Base-by-base conservation (phyloP, 2,329 filamentous ascomycete species). In the Alternaria conjuncta region DNA sequence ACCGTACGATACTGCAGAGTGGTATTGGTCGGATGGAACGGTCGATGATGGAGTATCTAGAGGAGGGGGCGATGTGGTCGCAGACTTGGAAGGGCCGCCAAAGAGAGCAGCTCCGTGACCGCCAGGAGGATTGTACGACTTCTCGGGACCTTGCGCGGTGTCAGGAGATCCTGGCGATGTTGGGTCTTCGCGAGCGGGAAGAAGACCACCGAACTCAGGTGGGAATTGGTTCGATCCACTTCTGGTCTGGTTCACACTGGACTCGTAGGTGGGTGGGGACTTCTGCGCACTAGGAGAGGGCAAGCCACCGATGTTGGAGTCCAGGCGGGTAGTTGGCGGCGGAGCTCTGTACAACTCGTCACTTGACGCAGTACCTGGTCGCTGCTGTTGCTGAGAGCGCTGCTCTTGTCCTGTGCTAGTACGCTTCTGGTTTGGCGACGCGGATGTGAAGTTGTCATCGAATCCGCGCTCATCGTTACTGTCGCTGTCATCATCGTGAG, bases 381-480 rank as follows among this genome's bases (percentile, higher is more conserved):
- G 68, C 43, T 73, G 69, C 53, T 75, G 67, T 53, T 73, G 73
- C 53, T 70, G 66, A 11, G 71, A 63, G 23, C 72, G 69, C 50
- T 76, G 70, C 20, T 69, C 69, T 46, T 77, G 70, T 15, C 71
- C 69, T 41, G 61, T 55, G 54, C 72, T 76, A 32, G 67, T 67
- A 21, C 74, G 73, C 56, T 78, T 75, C 49, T 79, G 78, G 36
- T 79, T 75, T 43, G 79, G 79, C 2, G 79, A 86, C 28, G 87
- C 86, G 13, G 92, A 89, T 0, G 92, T 90, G 77, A 98, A 98
- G 79, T 97, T 91, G 76, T 99, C 96, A 54, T 96, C 95, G 75
- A 98, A 98, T 0, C 94, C 93, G 71, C 82, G 83, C 45, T 92
- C 93, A 53, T 88, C 87, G 21, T 81, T 82, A 58, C 79, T 80